These are phyloP conservation scores for Pseudogymnoascus sp. DNA, from an alignment of 2,329 filamentous ascomycete genomes.

Conservation along the genomic window DNA sequence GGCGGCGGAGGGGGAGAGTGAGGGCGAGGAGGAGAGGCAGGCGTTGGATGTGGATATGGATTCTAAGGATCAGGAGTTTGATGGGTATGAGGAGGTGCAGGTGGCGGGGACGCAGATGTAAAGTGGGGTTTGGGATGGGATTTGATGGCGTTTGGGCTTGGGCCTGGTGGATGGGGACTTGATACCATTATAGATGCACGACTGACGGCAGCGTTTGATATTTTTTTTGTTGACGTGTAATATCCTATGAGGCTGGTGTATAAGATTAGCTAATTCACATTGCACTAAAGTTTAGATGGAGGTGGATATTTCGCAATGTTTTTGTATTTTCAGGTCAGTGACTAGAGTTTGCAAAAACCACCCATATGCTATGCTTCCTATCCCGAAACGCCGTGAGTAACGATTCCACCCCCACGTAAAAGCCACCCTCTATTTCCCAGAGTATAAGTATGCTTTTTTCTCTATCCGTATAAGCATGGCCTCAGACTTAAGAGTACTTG, in stretches of 20 bases:
- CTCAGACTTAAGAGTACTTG: background rate
- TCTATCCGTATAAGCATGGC: background rate
- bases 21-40: slow-evolving; percentile 29
- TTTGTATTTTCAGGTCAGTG: slow-evolving; percentile 1
- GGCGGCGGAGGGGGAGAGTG: slow-evolving; percentile 37
- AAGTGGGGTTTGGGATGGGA: background rate
- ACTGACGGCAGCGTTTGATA: background rate
- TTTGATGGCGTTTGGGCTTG: background rate
- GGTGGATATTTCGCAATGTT: background rate
- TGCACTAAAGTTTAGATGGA: background rate
- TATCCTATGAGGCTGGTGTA: background rate
- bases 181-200: background rate
- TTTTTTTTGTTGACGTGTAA: background rate
- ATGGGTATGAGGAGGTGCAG: background rate
- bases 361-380: background rate
- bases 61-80: background rate
- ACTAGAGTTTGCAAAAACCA: background rate
- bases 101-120: background rate
- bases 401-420: background rate
- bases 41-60: background rate
- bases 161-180: background rate
- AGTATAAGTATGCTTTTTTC: background rate
- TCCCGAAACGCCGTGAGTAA: background rate
- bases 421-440: background rate
- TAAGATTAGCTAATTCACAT: background rate